These are phyloP conservation scores for Fusarium albidum DNA, from an alignment of 2,329 filamentous ascomycete species.

Conservation along the genomic window DNA sequence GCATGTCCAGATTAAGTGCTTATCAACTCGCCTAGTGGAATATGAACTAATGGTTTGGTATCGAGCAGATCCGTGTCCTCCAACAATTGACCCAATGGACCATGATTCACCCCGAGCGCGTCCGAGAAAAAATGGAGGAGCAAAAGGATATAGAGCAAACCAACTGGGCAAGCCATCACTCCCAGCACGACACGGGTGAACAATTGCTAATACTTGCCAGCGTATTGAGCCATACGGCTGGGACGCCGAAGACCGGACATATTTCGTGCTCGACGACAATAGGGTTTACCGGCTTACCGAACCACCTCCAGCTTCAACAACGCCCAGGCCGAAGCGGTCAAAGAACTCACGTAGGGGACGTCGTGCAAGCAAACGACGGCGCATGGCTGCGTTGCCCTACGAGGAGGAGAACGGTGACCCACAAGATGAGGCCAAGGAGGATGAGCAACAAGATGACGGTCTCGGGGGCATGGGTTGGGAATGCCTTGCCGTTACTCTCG, in stretches of 20 bases:
- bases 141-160: conserved; percentile 82
- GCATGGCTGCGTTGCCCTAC: conserved; percentile 51
- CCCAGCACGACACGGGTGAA: conserved; percentile 41
- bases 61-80: conserved; percentile 71
- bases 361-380: conserved; percentile 77
- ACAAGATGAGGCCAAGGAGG: conserved; percentile 47
- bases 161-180: conserved; percentile 73
- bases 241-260: conserved; percentile 85
- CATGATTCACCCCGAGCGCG: conserved; percentile 84
- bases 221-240: conserved; percentile 86
- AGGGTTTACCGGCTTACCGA: conserved; percentile 90
- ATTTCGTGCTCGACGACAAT: conserved; percentile 94
- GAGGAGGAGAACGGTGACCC: conserved; percentile 46
- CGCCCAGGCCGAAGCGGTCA: conserved; percentile 71
- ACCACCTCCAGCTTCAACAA: conserved; percentile 68
- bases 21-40: no score
- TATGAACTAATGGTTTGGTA: not conserved
- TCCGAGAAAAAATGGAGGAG: conserved; percentile 87
- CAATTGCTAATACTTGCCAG: conserved; percentile 48
- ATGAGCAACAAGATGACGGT: conserved; percentile 60
- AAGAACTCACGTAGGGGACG: conserved; percentile 59
- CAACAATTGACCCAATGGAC: conserved; percentile 92
- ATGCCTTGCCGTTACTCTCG: conserved; percentile 82
- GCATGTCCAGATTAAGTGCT: conserved; percentile 50
- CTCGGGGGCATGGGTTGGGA: conserved; percentile 87